Evolutionary conservation across 768 basidiomycete genomes (phyloP), one percentile per base, ranked within the genome.

Genomic region (Suillus cothurnatus): DNA sequence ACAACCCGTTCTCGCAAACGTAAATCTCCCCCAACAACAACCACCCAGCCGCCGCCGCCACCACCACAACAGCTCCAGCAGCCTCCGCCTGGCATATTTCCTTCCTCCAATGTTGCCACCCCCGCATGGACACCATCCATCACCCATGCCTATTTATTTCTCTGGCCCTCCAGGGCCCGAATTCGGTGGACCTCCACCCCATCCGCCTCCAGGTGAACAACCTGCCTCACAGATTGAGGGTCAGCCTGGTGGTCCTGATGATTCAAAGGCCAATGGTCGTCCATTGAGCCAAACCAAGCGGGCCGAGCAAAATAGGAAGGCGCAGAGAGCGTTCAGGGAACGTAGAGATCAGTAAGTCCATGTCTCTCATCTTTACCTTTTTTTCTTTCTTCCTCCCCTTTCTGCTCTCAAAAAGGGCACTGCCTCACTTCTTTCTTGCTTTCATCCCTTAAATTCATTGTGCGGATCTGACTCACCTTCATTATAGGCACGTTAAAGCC

Each of bases 261-360:
- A 36, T 38, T 39, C 49, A 19, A 67, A 65, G 61, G 63, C 0
- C 3, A 76, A 78, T 23, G 83, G 84, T 31, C 82, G 93, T 56
- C 78, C 86, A 14, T 81, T 95, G 59, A 92, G 90, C 76, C 87
- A 84, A 72, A 91, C 88, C 74, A 95, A 95, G 73, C 86, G 95
- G 12, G 95, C 95, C 50, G 95, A 96, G 72, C 95, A 97, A 80
- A 97, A 97, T 76, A 85, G 95, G 70, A 95, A 95, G 76, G 95
- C 95, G 0, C 95, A 97, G 78, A 85, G 94, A 49, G 94, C 94
- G 2, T 97, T 96, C 77, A 81, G 95, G 66, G 92, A 95, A 74
- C 87, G 95, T 36, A 82, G 95, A 71, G 95, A 97, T 79, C 89
- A 92, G 93, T 94, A 59, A 77, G 91, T 65, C 39, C 65, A 47